These are phyloP conservation scores for Boeremia exigua DNA, from an alignment of 2,329 filamentous ascomycete genomes.

Conservation along the genomic window DNA sequence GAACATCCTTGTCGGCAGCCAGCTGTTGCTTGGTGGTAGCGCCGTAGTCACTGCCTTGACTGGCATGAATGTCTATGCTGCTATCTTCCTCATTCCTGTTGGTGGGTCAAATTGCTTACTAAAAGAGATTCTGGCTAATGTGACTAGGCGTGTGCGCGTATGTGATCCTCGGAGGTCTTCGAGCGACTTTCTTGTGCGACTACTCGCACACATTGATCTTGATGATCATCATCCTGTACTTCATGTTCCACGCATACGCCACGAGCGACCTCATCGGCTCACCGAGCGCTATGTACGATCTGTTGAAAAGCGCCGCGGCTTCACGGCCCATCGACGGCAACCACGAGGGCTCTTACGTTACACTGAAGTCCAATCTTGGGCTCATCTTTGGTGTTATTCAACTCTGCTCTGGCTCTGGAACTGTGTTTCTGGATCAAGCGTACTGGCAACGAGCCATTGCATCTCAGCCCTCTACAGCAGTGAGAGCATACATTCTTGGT, in stretches of 20 bases:
- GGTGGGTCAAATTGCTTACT: slow-evolving; percentile 26
- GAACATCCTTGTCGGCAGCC: slow-evolving; percentile 53
- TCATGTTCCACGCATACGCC: slow-evolving; percentile 52
- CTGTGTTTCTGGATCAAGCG: slow-evolving; percentile 53
- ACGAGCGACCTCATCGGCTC: slow-evolving; percentile 49
- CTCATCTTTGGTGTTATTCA: slow-evolving; percentile 55
- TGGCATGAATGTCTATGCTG: slow-evolving; percentile 54
- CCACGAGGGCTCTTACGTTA: slow-evolving; percentile 50
- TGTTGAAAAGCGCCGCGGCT: slow-evolving; percentile 46
- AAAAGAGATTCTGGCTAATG: slow-evolving; percentile 7
- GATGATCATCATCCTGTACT: slow-evolving; percentile 54
- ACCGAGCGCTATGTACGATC: slow-evolving; percentile 49
- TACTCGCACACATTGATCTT: slow-evolving; percentile 51
- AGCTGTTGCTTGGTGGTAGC: slow-evolving; percentile 52
- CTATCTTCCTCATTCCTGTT: slow-evolving; percentile 52
- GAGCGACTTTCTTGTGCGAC: slow-evolving; percentile 53
- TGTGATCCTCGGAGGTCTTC: slow-evolving; percentile 46
- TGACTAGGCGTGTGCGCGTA: slow-evolving; percentile 42
- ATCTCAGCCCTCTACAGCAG: slow-evolving; percentile 36
- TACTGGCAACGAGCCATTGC: slow-evolving; percentile 56
- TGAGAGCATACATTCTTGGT: slow-evolving; percentile 47
- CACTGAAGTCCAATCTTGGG: slow-evolving; percentile 50
- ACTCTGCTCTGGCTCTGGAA: slow-evolving; percentile 46
- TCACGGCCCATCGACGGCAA: slow-evolving; percentile 49
- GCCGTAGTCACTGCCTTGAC: slow-evolving; percentile 53